phyloP scores from a whole-genome alignment of 1,284 basidiomycete genomes.

The Ceratobasidium sp. region DNA sequence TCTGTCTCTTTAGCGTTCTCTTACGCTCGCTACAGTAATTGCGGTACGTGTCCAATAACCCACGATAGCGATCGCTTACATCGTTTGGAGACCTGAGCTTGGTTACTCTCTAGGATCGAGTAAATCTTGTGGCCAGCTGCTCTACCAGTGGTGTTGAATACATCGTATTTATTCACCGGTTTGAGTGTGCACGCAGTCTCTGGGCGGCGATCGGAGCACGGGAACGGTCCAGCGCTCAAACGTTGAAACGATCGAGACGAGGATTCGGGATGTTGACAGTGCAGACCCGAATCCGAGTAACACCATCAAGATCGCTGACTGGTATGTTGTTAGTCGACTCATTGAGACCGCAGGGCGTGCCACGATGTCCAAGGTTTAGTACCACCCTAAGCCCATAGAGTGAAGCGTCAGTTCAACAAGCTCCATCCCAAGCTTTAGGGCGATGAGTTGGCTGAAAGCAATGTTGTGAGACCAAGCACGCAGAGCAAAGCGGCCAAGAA shows the following conservation, averaged over 20 bases:
- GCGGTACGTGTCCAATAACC: conserved; percentile 1
- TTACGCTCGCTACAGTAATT: too few relatives aligned
- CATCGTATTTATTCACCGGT: neutral
- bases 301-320: conserved; percentile 15
- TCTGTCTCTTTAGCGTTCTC: too few relatives aligned
- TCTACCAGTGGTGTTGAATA: neutral
- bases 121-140: conserved; percentile 1
- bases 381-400: neutral
- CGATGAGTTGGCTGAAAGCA: neutral
- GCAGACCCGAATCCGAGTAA: neutral
- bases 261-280: neutral
- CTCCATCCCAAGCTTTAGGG: neutral
- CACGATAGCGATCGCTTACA: conserved; percentile 21
- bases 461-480: neutral
- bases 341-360: neutral
- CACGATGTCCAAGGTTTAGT: conserved; percentile 10
- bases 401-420: neutral
- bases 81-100: neutral
- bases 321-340: neutral
- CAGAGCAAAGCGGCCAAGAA: neutral
- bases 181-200: neutral
- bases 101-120: neutral
- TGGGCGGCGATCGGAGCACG: conserved; percentile 6
- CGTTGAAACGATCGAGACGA: neutral
- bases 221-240: neutral